Conservation (phyloP, 768 basidiomycete genomes). For the Suillus fuscotomentosus region DNA sequence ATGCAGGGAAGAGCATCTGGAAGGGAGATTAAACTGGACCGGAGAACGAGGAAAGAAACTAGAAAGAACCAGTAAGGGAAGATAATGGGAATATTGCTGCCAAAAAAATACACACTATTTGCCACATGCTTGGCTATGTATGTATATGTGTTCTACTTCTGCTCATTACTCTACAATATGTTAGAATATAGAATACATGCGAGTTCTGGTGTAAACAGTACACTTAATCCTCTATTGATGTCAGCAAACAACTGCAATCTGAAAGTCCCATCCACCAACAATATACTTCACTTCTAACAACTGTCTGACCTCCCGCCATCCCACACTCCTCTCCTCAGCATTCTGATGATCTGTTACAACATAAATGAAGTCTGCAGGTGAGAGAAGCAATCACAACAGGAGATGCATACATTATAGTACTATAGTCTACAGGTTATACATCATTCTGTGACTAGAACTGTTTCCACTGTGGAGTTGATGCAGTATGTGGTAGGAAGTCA, state of each 20-base stretch:
- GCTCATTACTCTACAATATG: background rate
- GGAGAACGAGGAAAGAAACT: too few species aligned
- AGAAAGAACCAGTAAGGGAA: too few species aligned
- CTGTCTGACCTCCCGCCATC: slow-evolving; percentile 86
- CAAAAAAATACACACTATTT: slow-evolving; percentile 31
- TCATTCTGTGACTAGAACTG: too few species aligned
- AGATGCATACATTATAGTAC: too few species aligned
- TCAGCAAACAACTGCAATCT: slow-evolving; percentile 79
- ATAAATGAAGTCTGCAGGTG: slow-evolving; percentile 85
- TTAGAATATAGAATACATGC: background rate
- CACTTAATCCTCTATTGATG: slow-evolving; percentile 36
- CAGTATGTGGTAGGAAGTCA: too few species aligned
- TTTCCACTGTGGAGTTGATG: too few species aligned
- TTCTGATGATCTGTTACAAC: slow-evolving; percentile 60
- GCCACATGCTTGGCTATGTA: slow-evolving; percentile 12
- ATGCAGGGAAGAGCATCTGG: too few species aligned
- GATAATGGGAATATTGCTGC: background rate
- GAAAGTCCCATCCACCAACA: slow-evolving; percentile 83
- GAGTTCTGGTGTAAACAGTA: background rate
- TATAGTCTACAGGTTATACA: too few species aligned
- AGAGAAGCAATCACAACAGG: slow-evolving; percentile 80
- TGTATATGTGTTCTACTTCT: background rate
- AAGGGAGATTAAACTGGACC: too few species aligned
- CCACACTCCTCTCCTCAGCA: slow-evolving; percentile 47
- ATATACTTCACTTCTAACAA: slow-evolving; percentile 81